These are phyloP conservation scores for Acanthochlamys bracteata DNA, from an alignment of 106 monocot genomes.

Conservation along the genomic window DNA sequence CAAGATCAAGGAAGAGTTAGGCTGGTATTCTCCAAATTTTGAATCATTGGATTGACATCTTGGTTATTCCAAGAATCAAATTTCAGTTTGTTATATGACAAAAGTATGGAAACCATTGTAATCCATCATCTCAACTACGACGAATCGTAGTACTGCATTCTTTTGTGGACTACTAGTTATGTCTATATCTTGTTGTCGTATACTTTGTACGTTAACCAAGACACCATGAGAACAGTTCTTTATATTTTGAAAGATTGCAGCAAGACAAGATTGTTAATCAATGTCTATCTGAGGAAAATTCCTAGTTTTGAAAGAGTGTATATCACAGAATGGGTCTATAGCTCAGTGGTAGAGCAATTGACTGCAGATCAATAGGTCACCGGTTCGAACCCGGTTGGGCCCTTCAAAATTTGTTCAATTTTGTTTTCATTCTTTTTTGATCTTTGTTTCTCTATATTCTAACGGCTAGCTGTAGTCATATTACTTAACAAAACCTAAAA, in stretches of 20 bases:
- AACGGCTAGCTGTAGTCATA: too few species aligned
- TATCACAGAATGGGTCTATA: slow-evolving; percentile 49
- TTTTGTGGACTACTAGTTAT: too few species aligned
- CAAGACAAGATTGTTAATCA: not conserved
- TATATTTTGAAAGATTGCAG: not conserved
- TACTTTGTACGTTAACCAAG: not conserved
- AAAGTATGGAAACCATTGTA: too few species aligned
- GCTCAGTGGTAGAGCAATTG: slow-evolving; percentile 99
- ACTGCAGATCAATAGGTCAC: slow-evolving; percentile 99
- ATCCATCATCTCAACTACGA: not conserved
- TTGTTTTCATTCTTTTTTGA: too few species aligned
- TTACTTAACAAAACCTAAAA: too few species aligned
- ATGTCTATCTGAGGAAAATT: not conserved
- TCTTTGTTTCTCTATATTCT: too few species aligned
- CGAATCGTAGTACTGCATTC: not conserved
- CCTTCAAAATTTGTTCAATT: slow-evolving; percentile 21
- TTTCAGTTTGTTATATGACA: not conserved
- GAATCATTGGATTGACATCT: slow-evolving; percentile 45
- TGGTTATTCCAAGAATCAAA: not conserved
- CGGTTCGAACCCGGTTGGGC: slow-evolving; percentile 99
- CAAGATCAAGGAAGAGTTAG: slow-evolving; percentile 50
- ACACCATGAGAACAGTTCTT: not conserved
- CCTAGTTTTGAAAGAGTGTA: not conserved
- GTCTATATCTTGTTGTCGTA: too few species aligned
- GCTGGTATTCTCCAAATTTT: slow-evolving; percentile 79